Evolutionary conservation across 441 rosid species (phyloP).

Genomic region (Adansonia gregorii): DNA sequence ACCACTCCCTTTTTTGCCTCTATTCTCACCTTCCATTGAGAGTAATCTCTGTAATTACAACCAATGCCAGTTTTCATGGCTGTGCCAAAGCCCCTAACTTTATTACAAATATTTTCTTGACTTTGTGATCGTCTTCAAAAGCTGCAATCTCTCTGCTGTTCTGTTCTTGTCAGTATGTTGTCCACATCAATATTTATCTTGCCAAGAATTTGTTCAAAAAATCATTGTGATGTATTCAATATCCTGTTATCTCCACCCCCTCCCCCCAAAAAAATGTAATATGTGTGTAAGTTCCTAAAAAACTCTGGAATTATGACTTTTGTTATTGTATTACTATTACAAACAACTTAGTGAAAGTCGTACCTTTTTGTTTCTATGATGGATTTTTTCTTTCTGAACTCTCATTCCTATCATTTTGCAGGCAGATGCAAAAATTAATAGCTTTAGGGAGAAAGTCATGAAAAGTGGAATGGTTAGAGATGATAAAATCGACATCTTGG

Average conservation of each 20-base stretch:
- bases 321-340: background rate
- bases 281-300: background rate
- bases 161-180: background rate
- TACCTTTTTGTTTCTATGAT: too few species aligned
- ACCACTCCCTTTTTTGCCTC: background rate
- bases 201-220: background rate
- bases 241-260: background rate
- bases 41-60: constrained; percentile 22
- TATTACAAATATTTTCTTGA: background rate
- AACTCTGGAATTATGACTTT: background rate
- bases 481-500: constrained; percentile 88
- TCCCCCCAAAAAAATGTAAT: background rate
- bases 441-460: constrained; percentile 82
- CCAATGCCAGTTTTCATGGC: background rate
- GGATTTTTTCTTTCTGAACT: constrained; percentile 17
- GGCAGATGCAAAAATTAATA: constrained; percentile 94
- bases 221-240: background rate
- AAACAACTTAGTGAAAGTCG: background rate
- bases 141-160: background rate
- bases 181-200: background rate
- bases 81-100: background rate
- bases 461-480: constrained; percentile 92
- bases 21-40: background rate
- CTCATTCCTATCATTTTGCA: constrained; percentile 41
- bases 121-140: background rate